phyloP scores from a whole-genome alignment of 352 stramenopile species.

The Phytophthora uliginosa region DNA sequence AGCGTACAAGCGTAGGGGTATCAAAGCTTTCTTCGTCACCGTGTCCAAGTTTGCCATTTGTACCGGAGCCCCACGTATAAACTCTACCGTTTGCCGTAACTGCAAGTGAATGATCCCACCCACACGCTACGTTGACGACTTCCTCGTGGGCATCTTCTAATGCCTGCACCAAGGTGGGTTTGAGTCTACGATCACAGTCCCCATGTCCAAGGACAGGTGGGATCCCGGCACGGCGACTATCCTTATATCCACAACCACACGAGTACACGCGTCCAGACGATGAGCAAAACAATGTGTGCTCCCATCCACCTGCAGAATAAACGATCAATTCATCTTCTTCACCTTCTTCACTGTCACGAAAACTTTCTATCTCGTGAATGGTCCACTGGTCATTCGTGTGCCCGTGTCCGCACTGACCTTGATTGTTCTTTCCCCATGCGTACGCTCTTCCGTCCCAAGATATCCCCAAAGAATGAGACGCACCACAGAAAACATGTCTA shows the following conservation, averaged over 20 bases:
- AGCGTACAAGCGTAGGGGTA: conserved; percentile 60
- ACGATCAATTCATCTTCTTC: conserved; percentile 58
- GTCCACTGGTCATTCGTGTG: conserved; percentile 80
- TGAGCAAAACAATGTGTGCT: conserved; percentile 84
- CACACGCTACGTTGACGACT: conserved; percentile 73
- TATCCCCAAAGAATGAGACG: conserved; percentile 81
- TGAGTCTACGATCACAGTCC: conserved; percentile 73
- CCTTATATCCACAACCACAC: conserved; percentile 87
- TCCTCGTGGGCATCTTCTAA: conserved; percentile 71
- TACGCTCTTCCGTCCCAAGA: conserved; percentile 64
- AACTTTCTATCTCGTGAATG: conserved; percentile 65
- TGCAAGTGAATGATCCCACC: conserved; percentile 88
- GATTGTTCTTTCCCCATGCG: conserved; percentile 89
- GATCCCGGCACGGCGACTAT: conserved; percentile 81
- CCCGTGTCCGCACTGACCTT: conserved; percentile 85
- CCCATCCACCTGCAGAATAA: conserved; percentile 79
- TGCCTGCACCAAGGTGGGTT: conserved; percentile 59
- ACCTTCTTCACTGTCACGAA: conserved; percentile 54
- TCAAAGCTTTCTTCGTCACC: conserved; percentile 86
- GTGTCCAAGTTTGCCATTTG: conserved; percentile 87
- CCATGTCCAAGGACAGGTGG: conserved; percentile 85
- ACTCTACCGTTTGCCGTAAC: conserved; percentile 63
- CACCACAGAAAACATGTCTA: conserved; percentile 72
- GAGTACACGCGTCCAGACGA: conserved; percentile 75
- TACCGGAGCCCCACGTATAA: conserved; percentile 85